Evolutionary conservation across 2,329 filamentous ascomycete species (phyloP), one percentile per base, ranked within the genome.

Genomic region (Trichoderma simmonsii): DNA sequence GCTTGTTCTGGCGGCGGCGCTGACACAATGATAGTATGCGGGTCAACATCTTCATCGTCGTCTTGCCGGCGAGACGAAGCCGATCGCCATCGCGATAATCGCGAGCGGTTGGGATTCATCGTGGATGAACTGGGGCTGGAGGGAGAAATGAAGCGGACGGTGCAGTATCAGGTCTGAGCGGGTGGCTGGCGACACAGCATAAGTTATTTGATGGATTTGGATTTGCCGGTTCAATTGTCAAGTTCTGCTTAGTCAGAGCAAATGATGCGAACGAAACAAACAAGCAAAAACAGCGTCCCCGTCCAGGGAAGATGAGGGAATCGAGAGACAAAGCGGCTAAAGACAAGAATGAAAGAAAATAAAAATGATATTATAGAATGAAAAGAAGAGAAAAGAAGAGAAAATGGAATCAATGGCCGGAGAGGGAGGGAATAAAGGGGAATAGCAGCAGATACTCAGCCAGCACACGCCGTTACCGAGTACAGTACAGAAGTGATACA

Each of bases 111-210:
- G 15, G 60, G n/a, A 60, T 71, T 60, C 59, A 63, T 64, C 21
- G 51, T 18, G 36, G 54, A 30, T 39, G 18, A 59, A 30, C 18
- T 18, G 48, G 36, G 30, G 30, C 30, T 32, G 30, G 43, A n/a
- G 15, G 32, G 21, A 24, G 11, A 43, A 39, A 18, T 18, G 28
- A 66, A 54, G 12, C 18, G 62, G 43, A 48, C 66, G 39, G 66
- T 30, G 26, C 66, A 69, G 66, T 48, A 61, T 61, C 66, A 24
- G 66, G 54, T 61, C 66, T 62, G 66, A 62, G 66, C 56, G 39
- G 39, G 54, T 51, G 56, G 66, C 43, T 54, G 34, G 66, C 56
- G 36, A 61, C 48, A 48, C 36, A 56, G 32, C 28, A 28, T 30
- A 21, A 34, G 18, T 43, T 18, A 43, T 18, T 43, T 43, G 36